phyloP scores from a whole-genome alignment of 129 eudicot genomes.

The Flaveria brownii region DNA sequence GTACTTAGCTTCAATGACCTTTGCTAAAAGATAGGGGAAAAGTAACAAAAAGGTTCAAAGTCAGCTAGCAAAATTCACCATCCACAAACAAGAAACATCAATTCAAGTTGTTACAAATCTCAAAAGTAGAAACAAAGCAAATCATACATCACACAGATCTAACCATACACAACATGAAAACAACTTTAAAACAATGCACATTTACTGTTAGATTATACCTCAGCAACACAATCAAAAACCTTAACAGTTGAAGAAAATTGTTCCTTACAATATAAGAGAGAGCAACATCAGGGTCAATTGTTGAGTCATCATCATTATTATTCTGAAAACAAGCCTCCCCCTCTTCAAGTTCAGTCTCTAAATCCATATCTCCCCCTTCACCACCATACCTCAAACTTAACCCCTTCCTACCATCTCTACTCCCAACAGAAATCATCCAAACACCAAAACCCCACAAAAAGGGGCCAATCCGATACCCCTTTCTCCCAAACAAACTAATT shows the following conservation, averaged over 20 bases:
- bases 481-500: slow-evolving; percentile 14
- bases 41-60: too few relatives aligned
- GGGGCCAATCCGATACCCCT: slow-evolving; percentile 21
- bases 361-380: slow-evolving; percentile 60
- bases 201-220: slow-evolving; percentile 17
- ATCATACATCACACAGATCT: slow-evolving; percentile 31
- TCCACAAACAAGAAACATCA: background rate
- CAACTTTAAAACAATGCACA: slow-evolving; percentile 20
- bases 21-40: background rate
- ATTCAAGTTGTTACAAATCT: slow-evolving; percentile 15
- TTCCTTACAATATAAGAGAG: slow-evolving; percentile 67
- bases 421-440: slow-evolving; percentile 78
- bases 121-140: slow-evolving; percentile 16
- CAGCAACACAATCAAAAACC: background rate
- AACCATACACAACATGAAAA: slow-evolving; percentile 10
- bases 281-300: slow-evolving; percentile 69
- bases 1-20: slow-evolving; percentile 16
- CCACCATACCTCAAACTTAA: slow-evolving; percentile 58
- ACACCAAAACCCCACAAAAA: slow-evolving; percentile 19
- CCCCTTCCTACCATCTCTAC: slow-evolving; percentile 85
- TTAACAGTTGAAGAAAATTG: slow-evolving; percentile 4
- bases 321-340: slow-evolving; percentile 77
- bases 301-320: slow-evolving; percentile 41
- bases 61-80: too few relatives aligned
- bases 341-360: slow-evolving; percentile 85